phyloP scores from a whole-genome alignment of 208 protist species.

The Entamoeba invadens region DNA sequence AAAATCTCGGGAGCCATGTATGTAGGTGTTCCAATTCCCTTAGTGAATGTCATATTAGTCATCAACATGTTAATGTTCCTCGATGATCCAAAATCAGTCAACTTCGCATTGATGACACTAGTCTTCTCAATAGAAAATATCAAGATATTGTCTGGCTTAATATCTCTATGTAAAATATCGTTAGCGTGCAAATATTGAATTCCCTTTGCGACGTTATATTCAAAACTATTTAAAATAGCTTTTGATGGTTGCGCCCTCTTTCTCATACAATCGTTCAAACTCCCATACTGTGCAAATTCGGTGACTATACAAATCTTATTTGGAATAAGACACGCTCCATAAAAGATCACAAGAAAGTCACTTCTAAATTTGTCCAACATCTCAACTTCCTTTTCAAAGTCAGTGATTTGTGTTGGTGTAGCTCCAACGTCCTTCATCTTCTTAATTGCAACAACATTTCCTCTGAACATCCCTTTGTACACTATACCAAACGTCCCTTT shows the following conservation, averaged over 20 bases:
- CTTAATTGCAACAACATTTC: constrained; percentile 31
- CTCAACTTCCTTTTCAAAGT: constrained; percentile 35
- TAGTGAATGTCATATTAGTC: not conserved
- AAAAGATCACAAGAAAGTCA: constrained; percentile 41
- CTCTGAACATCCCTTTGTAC: constrained; percentile 8
- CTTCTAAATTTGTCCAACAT: constrained; percentile 30
- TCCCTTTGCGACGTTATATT: no score
- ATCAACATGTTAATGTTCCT: not conserved
- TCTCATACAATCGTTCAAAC: not conserved
- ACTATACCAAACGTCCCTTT: constrained; percentile 17
- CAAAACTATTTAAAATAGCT: not conserved
- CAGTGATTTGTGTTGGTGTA: not conserved
- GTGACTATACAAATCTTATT: constrained; percentile 40
- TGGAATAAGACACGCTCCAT: constrained; percentile 37
- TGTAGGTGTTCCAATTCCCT: constrained; percentile 12
- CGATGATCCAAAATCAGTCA: constrained; percentile 14
- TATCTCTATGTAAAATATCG: constrained; percentile 8
- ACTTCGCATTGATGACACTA: not conserved
- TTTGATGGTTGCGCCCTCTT: not conserved
- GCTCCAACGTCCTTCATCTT: constrained; percentile 1
- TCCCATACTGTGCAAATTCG: constrained; percentile 34
- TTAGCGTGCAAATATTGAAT: not conserved
- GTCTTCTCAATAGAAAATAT: not conserved
- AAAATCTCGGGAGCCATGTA: constrained; percentile 41
- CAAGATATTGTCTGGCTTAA: constrained; percentile 12